These are phyloP conservation scores for Alternaria novae-zelandiae DNA, from an alignment of 2,329 filamentous ascomycete species.

Conservation along the genomic window DNA sequence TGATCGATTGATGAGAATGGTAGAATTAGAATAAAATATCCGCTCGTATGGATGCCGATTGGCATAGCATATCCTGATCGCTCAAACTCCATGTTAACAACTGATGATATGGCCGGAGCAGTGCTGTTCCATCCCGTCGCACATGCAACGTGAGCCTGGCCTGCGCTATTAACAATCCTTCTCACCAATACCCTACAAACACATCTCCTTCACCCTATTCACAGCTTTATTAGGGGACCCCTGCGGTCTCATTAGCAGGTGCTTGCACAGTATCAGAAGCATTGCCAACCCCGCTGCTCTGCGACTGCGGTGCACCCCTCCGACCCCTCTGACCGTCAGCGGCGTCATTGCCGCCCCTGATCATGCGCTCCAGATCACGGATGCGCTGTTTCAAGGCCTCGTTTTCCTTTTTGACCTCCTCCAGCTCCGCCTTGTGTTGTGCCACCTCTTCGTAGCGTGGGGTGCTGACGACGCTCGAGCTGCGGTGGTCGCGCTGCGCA, in stretches of 20 bases:
- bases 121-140: neutral
- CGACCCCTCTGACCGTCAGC: conserved; percentile 41
- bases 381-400: conserved; percentile 56
- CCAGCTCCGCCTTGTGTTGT: conserved; percentile 54
- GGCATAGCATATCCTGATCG: neutral
- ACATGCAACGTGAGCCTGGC: neutral
- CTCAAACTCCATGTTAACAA: neutral
- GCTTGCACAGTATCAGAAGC: conserved; percentile 6
- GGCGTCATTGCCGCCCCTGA: conserved; percentile 31
- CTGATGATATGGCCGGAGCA: neutral
- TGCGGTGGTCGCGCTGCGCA: conserved; percentile 30
- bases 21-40: neutral
- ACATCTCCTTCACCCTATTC: conserved; percentile 11
- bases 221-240: conserved; percentile 12
- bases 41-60: neutral
- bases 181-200: neutral
- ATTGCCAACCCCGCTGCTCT: conserved; percentile 9
- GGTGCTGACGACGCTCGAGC: conserved; percentile 46
- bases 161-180: neutral
- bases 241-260: conserved; percentile 2
- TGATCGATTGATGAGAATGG: neutral
- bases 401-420: conserved; percentile 59
- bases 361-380: conserved; percentile 53
- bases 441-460: conserved; percentile 53
- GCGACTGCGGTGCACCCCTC: conserved; percentile 28